A percentile compares a stretch with the other conserved stretches of the same genome.
These are phyloP conservation scores for Fomitopsis palustris DNA, from an alignment of 1,284 basidiomycete genomes.

Conservation along the genomic window DNA sequence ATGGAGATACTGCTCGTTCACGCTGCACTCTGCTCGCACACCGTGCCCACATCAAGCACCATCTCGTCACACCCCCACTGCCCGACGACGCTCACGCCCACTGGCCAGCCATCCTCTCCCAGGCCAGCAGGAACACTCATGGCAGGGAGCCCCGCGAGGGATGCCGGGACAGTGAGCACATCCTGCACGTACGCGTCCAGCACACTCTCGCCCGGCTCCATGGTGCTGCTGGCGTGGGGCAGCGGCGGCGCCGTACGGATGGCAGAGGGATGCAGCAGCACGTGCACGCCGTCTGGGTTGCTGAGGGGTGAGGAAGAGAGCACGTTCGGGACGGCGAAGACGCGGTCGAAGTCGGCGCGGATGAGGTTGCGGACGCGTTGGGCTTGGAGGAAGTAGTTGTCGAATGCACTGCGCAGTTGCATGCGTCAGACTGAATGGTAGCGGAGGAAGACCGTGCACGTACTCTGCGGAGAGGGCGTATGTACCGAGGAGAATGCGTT, in stretches of 20 bases:
- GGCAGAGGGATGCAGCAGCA: conserved; percentile 84
- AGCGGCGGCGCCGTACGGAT: conserved; percentile 75
- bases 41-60: conserved; percentile 54
- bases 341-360: conserved; percentile 69
- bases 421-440: background rate
- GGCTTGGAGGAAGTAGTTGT: conserved; percentile 96
- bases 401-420: conserved; percentile 67
- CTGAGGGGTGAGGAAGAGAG: conserved; percentile 23
- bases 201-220: conserved; percentile 10
- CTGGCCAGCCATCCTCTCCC: conserved; percentile 71
- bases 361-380: conserved; percentile 75
- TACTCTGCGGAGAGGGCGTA: conserved; percentile 92
- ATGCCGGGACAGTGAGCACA: conserved; percentile 89
- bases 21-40: conserved; percentile 17
- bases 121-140: conserved; percentile 66
- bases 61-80: conserved; percentile 87
- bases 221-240: conserved; percentile 2
- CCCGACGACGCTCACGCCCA: conserved; percentile 82
- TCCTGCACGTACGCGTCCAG: conserved; percentile 83
- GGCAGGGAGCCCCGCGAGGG: conserved; percentile 85
- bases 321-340: conserved; percentile 59
- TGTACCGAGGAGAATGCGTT: conserved; percentile 88
- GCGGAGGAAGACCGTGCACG: conserved; percentile 23
- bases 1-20: background rate
- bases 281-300: conserved; percentile 53